Percentiles rank a stretch among this genome's conserved stretches.
Evolutionary conservation across 768 basidiomycete genomes (phyloP).

Genomic region (Pholiota microspora): DNA sequence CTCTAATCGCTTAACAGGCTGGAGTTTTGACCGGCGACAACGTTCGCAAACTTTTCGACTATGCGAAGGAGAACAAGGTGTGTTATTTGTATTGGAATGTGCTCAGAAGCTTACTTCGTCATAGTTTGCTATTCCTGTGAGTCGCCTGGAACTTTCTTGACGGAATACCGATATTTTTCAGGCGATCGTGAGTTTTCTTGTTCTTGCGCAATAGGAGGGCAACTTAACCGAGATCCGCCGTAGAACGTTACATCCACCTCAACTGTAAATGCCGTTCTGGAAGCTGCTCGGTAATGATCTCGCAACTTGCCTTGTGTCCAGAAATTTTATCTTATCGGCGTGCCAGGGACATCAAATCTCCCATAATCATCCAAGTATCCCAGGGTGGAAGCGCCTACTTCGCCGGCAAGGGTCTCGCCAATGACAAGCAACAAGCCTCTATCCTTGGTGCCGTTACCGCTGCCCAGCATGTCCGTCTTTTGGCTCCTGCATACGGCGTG

Average conservation of each 20-base stretch:
- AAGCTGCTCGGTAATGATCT: slow-evolving; percentile 77
- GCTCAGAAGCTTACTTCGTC: slow-evolving; percentile 6
- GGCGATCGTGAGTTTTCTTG: slow-evolving; percentile 70
- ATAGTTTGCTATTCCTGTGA: slow-evolving; percentile 84
- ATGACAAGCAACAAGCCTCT: slow-evolving; percentile 94
- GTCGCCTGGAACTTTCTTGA: slow-evolving; percentile 26
- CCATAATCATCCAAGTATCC: slow-evolving; percentile 97
- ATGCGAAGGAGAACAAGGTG: slow-evolving; percentile 87
- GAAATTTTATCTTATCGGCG: slow-evolving; percentile 17
- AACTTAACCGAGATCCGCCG: background rate
- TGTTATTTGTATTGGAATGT: slow-evolving; percentile 4
- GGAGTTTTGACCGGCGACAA: slow-evolving; percentile 96
- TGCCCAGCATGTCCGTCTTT: slow-evolving; percentile 85
- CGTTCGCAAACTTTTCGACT: slow-evolving; percentile 93
- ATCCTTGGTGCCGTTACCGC: slow-evolving; percentile 90
- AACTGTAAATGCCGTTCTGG: slow-evolving; percentile 89
- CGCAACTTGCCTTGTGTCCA: background rate
- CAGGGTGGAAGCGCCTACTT: slow-evolving; percentile 97
- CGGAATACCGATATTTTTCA: slow-evolving; percentile 26
- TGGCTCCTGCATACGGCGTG: slow-evolving; percentile 92
- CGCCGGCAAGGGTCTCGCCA: slow-evolving; percentile 93
- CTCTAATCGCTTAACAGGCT: slow-evolving; percentile 45
- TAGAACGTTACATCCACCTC: slow-evolving; percentile 98
- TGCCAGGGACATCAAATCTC: slow-evolving; percentile 87
- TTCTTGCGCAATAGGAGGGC: slow-evolving; percentile 7